Conservation (phyloP, 306 rosid species). For the Citrullus colocynthis region DNA sequence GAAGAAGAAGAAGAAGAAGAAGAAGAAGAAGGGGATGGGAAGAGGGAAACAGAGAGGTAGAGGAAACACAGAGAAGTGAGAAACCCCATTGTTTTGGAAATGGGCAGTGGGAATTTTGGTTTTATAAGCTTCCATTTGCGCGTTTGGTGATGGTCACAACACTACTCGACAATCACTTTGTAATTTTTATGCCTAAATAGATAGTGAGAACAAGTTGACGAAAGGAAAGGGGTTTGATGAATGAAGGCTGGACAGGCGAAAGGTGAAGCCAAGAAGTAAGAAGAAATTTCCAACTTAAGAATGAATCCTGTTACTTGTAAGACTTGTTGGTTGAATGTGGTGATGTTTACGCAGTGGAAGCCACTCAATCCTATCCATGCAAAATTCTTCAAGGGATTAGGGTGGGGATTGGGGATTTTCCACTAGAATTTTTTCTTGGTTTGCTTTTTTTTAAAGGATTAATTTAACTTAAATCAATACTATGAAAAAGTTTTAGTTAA, state of each 20-base stretch:
- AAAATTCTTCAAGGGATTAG: too few species aligned
- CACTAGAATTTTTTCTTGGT: too few species aligned
- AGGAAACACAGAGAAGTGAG: slow-evolving; percentile 11
- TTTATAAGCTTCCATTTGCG: not conserved
- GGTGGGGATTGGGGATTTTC: too few species aligned
- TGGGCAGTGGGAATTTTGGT: not conserved
- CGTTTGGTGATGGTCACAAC: not conserved
- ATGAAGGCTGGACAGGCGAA: not conserved
- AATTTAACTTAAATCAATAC: too few species aligned
- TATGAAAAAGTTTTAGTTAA: too few species aligned
- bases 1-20: slow-evolving; percentile 45
- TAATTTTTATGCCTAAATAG: too few species aligned
- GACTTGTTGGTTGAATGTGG: not conserved
- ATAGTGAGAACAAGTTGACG: not conserved
- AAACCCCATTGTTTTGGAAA: slow-evolving; percentile 16
- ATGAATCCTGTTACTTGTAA: not conserved
- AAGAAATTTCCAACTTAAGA: not conserved
- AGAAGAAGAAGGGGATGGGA: slow-evolving; percentile 32
- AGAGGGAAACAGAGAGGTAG: slow-evolving; percentile 22
- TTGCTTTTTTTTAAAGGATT: too few species aligned
- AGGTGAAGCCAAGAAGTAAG: not conserved
- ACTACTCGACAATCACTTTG: too few species aligned
- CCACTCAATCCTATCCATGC: too few species aligned
- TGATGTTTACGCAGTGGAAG: not conserved
- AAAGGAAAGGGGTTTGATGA: not conserved